Percentiles rank a stretch among this genome's conserved stretches.
Conservation (phyloP, 108 stramenopile genomes). For the Aurantiochytrium sp. region DNA sequence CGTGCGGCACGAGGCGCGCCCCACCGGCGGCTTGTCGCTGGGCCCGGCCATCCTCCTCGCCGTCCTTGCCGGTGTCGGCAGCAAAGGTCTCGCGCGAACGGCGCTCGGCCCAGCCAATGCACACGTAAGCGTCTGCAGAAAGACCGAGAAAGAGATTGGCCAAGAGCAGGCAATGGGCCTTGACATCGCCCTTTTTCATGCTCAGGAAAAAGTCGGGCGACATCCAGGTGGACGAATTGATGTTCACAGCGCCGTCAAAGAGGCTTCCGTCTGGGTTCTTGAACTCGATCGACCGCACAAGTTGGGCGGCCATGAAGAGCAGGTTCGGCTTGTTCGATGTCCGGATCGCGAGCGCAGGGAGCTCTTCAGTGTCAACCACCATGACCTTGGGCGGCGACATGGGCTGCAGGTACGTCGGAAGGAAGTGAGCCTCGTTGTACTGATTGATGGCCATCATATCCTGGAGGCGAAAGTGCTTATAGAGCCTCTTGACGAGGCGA, state of each 20-base stretch:
- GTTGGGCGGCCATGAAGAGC: not conserved
- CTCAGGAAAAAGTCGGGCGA: conserved; percentile 17
- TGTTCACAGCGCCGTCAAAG: conserved; percentile 18
- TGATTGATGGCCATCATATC: conserved; percentile 4
- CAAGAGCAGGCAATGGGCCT: not conserved
- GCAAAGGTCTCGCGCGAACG: not conserved
- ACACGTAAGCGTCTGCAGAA: not conserved
- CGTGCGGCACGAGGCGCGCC: not conserved
- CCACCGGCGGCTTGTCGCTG: not conserved
- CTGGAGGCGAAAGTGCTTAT: not conserved
- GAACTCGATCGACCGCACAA: conserved; percentile 16
- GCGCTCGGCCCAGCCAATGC: not conserved
- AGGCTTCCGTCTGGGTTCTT: not conserved
- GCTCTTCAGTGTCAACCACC: not conserved
- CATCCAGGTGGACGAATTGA: not conserved
- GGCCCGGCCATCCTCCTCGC: no score
- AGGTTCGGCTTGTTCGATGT: conserved; percentile 8
- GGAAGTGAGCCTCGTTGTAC: not conserved
- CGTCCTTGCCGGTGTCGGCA: no score
- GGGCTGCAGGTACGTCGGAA: not conserved
- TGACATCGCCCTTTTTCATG: not conserved
- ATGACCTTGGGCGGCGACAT: conserved; percentile 12
- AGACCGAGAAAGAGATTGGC: conserved; percentile 29
- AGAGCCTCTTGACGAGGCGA: not conserved
- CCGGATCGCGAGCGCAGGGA: not conserved